A percentile compares a stretch with the other conserved stretches of the same genome.
phyloP scores from a whole-genome alignment of 495 filamentous ascomycete genomes.

The Cercophora newfieldiana region DNA sequence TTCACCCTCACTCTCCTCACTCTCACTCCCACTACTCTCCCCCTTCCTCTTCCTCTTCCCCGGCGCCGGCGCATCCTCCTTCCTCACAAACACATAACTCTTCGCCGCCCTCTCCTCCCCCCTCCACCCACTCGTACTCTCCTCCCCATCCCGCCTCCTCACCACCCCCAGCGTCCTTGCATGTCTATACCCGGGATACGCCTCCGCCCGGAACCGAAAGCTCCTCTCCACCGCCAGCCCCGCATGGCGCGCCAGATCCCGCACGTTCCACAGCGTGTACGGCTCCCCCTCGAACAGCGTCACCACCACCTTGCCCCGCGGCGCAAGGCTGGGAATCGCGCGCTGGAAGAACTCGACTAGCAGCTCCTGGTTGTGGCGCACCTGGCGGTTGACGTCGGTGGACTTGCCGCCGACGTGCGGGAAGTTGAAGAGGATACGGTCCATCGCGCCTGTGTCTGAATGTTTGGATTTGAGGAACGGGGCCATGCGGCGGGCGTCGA shows the following conservation, averaged over 20 bases:
- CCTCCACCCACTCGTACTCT: slow-evolving; percentile 58
- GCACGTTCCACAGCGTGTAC: slow-evolving; percentile 93
- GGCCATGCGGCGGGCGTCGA: slow-evolving; percentile 74
- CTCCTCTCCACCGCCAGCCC: slow-evolving; percentile 75
- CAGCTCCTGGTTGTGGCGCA: slow-evolving; percentile 87
- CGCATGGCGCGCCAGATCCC: slow-evolving; percentile 76
- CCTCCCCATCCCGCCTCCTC: slow-evolving; percentile 54
- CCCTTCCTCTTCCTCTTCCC: slow-evolving; percentile 41
- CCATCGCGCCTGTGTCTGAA: slow-evolving; percentile 51
- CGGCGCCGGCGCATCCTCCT: slow-evolving; percentile 44
- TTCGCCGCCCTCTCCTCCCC: slow-evolving; percentile 74
- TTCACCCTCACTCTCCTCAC: background rate
- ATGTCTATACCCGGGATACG: slow-evolving; percentile 86
- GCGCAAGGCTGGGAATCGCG: slow-evolving; percentile 42
- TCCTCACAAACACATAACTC: slow-evolving; percentile 77
- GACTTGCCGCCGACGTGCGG: slow-evolving; percentile 90
- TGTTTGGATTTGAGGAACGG: slow-evolving; percentile 31
- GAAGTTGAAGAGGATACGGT: slow-evolving; percentile 90
- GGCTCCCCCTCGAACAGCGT: slow-evolving; percentile 91
- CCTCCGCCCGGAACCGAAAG: slow-evolving; percentile 70
- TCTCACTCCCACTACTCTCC: slow-evolving; percentile 10
- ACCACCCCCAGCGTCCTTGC: slow-evolving; percentile 83
- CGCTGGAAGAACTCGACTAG: slow-evolving; percentile 79
- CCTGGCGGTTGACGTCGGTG: slow-evolving; percentile 92
- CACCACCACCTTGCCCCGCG: slow-evolving; percentile 71